phyloP scores from a whole-genome alignment of 2,329 filamentous ascomycete genomes.

The Thielaviopsis punctulata region DNA sequence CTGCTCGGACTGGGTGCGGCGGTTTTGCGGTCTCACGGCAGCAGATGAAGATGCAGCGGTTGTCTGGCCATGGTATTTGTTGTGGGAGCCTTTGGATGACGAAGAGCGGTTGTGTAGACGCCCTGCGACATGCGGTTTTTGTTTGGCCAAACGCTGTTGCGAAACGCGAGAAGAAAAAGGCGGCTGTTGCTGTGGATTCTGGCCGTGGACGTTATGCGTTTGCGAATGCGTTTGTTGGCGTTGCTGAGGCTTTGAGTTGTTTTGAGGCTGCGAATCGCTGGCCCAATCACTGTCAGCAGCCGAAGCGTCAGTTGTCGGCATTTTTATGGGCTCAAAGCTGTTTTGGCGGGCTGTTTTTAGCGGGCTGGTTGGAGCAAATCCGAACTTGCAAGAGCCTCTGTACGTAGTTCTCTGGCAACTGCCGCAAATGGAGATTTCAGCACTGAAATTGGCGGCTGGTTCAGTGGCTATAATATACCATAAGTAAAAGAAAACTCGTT shows the following conservation, averaged over 20 bases:
- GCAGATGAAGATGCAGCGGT: constrained; percentile 3
- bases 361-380: background rate
- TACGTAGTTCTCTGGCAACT: too few relatives aligned
- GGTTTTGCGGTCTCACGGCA: constrained; percentile 9
- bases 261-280: background rate
- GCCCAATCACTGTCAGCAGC: background rate
- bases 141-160: constrained; percentile 10
- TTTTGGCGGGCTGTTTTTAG: background rate
- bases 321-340: background rate
- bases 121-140: constrained; percentile 10
- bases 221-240: background rate
- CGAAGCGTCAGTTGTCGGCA: background rate
- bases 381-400: too few relatives aligned
- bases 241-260: constrained; percentile 4
- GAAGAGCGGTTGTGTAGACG: constrained; percentile 10
- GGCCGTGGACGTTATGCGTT: background rate
- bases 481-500: too few relatives aligned
- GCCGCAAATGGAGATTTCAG: background rate
- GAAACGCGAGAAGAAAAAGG: constrained; percentile 7
- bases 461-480: background rate
- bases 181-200: background rate
- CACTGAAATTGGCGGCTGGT: background rate
- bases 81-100: constrained; percentile 10
- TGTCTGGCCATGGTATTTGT: constrained; percentile 7
- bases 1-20: constrained; percentile 9